Evolutionary conservation across 441 rosid genomes (phyloP), one percentile per base, ranked within the genome.

Genomic region (Dalechampia spathulata): DNA sequence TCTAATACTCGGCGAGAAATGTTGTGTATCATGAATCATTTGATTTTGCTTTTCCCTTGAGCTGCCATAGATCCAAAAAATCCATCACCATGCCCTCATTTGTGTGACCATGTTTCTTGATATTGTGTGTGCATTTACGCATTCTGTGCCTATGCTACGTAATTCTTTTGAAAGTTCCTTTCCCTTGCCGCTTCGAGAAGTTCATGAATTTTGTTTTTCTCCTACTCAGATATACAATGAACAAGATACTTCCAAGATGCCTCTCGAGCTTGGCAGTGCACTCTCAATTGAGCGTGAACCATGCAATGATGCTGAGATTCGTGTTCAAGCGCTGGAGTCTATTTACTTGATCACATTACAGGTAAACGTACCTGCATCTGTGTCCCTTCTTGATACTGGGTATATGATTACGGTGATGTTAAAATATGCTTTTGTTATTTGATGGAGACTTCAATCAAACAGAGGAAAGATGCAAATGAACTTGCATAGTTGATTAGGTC

Each of bases 201-300:
- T 48, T 58, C 6, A 58, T 45, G 40, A 63, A 23, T 30, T 25
- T 14, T 52, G 6, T 45, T 61, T 19, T 55, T 34, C 43, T 51
- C 59, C 34, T 55, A 40, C 26, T 53, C 75, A 86, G 95, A 64
- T 78, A 51, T 87, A 82, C 62, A 69, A 68, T 49, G 84, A 81
- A 71, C 68, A 84, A 63, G 95, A 83, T 58, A 64, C 75, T 32
- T 75, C 76, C 10, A 88, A 84, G 77, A 86, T 86, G 91, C 94
- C 98, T 27, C 87, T 73, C 54, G 96, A 91, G 74, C 95, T 91
- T 60, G 81, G 82, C 59, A 78, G 85, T 73, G 93, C 83, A 32
- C 93, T 91, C 32, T 83, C 86, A 11, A 84, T 86, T 60, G 93
- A 91, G 69, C 87, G 95, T 51, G 93, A 91, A 72, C 83, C 79